Base-by-base conservation (phyloP, 306 rosid genomes). In the Lablab purpureus region DNA sequence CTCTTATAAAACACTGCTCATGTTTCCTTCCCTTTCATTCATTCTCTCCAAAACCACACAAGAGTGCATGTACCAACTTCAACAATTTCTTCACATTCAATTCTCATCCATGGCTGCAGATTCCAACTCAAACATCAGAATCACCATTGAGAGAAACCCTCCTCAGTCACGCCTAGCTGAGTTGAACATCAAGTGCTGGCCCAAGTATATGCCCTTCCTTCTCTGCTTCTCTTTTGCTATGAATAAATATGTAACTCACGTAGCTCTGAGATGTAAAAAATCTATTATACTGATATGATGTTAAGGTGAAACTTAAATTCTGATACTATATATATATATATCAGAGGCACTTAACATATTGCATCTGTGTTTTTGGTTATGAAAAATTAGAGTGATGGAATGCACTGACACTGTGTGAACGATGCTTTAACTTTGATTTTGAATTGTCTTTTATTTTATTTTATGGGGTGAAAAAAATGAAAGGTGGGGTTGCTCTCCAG, bases 401-500 rank as follows among this genome's bases (percentile, higher is more conserved):
- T 36, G 52, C 25, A 41, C 10, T 58, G 6, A 23, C 40, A 25
- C 10, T 25, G 2, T 59, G 66, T 13, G 27, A 23, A 12, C 17
- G 27, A 40, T 25, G 27, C 10, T 10, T 25, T 56, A 56, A 56
- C 28, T 23, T 4, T n/a, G n/a, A n/a, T n/a, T n/a, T n/a, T n/a
- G n/a, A n/a, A n/a, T n/a, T n/a, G n/a, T n/a, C n/a, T n/a, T n/a
- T n/a, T 0, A 36, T 22, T 10, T n/a, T 13, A 1, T 1, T n/a
- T 2, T 7, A 41, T 12, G 71, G 17, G 21, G 9, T 81, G 25
- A 19, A 72, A 19, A 71, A 59, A 58, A 62, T 69, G 5, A 51
- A 56, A 95, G 99, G 87, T 95, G 98, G 99, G 99, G 99, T 32
- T 95, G 99, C 27, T 95, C 98, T 3, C 94, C 99, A 1, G 99